Conservation (phyloP, 495 filamentous ascomycete genomes). For the Cetradonia linearis region DNA sequence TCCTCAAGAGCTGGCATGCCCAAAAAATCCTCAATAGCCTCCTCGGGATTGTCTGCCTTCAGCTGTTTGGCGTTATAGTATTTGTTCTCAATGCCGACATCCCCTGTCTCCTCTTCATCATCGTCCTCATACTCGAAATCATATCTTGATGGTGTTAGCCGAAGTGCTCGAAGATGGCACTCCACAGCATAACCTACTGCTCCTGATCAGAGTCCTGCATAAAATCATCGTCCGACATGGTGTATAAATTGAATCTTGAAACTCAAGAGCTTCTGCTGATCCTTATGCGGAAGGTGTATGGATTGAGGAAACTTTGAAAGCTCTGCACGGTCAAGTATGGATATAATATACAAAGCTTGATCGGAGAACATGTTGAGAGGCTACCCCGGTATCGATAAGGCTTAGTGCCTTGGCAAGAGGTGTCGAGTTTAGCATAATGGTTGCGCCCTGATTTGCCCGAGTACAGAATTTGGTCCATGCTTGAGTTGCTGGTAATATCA, state of each 20-base stretch:
- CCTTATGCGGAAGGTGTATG: not conserved
- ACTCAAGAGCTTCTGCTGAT: not conserved
- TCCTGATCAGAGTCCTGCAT: slow-evolving; percentile 97
- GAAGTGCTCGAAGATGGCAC: not conserved
- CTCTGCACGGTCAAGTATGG: not conserved
- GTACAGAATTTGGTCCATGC: not conserved
- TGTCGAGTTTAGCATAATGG: not conserved
- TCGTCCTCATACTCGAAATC: slow-evolving; percentile 95
- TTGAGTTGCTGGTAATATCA: not conserved
- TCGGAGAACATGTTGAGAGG: no score
- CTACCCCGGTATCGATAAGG: slow-evolving; percentile 3
- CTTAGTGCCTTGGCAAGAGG: slow-evolving; percentile 10
- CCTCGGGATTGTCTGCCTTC: slow-evolving; percentile 76
- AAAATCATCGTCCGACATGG: slow-evolving; percentile 97
- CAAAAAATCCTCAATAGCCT: slow-evolving; percentile 84
- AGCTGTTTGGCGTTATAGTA: slow-evolving; percentile 99
- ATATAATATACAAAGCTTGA: not conserved
- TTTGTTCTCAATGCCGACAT: slow-evolving; percentile 96
- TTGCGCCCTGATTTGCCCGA: no score
- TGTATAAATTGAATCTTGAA: slow-evolving; percentile 26
- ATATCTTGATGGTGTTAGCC: slow-evolving; percentile 46
- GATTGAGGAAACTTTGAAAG: not conserved
- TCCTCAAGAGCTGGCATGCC: slow-evolving; percentile 71
- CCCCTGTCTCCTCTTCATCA: slow-evolving; percentile 76
- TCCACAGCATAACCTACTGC: slow-evolving; percentile 39